phyloP scores from a whole-genome alignment of 2,329 filamentous ascomycete species.

The Fusarium mundagurra region DNA sequence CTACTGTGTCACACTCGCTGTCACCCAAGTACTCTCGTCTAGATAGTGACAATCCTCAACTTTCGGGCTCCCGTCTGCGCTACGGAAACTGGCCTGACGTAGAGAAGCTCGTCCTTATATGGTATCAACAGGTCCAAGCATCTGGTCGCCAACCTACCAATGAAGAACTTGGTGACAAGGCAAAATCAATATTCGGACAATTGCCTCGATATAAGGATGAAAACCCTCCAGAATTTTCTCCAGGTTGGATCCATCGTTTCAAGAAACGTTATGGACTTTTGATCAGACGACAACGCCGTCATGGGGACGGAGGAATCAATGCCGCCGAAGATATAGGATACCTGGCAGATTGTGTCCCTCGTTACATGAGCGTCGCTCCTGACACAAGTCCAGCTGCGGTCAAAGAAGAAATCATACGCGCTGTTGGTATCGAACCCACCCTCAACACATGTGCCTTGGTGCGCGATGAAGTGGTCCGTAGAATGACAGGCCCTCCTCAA shows the following conservation, averaged over 20 bases:
- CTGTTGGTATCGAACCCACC: slow-evolving; percentile 64
- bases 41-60: slow-evolving; percentile 67
- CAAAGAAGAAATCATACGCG: slow-evolving; percentile 64
- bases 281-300: slow-evolving; percentile 64
- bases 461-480: slow-evolving; percentile 65
- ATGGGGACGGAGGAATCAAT: slow-evolving; percentile 58
- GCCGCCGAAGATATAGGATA: slow-evolving; percentile 67
- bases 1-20: slow-evolving; percentile 70
- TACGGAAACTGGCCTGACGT: slow-evolving; percentile 74
- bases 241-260: slow-evolving; percentile 72
- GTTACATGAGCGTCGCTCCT: slow-evolving; percentile 66
- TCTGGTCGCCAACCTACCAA: slow-evolving; percentile 68
- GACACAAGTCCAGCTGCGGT: slow-evolving; percentile 70
- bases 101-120: slow-evolving; percentile 65
- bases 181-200: slow-evolving; percentile 66
- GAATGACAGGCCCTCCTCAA: slow-evolving; percentile 39
- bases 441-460: slow-evolving; percentile 66
- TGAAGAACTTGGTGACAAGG: slow-evolving; percentile 70
- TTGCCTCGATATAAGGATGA: slow-evolving; percentile 70
- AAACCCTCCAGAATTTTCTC: slow-evolving; percentile 68
- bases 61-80: slow-evolving; percentile 69
- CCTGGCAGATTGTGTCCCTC: slow-evolving; percentile 67
- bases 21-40: slow-evolving; percentile 70
- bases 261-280: slow-evolving; percentile 71
- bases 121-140: slow-evolving; percentile 63